Percentiles rank a stretch among this genome's conserved stretches.
phyloP scores from a whole-genome alignment of 108 stramenopile species.

The Asterionellopsis glacialis region DNA sequence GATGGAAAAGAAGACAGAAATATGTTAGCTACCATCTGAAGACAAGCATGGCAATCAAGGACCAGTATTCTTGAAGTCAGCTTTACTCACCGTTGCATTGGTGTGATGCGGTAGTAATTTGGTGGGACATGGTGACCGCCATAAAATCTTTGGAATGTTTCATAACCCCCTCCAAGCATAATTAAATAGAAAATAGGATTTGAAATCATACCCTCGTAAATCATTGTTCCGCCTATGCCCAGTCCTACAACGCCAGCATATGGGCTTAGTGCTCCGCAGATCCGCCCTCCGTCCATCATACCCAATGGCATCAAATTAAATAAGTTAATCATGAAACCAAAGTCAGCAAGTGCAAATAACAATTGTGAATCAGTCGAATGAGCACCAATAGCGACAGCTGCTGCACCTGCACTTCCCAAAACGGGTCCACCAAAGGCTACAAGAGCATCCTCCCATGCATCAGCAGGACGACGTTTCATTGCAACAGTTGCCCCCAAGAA shows the following conservation, averaged over 20 bases:
- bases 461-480: slow-evolving; percentile 74
- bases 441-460: slow-evolving; percentile 86
- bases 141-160: slow-evolving; percentile 77
- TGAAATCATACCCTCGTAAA: slow-evolving; percentile 59
- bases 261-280: slow-evolving; percentile 79
- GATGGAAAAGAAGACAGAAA: too few relatives aligned
- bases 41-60: too few relatives aligned
- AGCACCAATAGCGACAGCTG: slow-evolving; percentile 60
- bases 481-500: slow-evolving; percentile 89
- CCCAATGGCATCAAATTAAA: slow-evolving; percentile 92
- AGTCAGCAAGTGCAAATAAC: slow-evolving; percentile 87
- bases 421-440: slow-evolving; percentile 91
- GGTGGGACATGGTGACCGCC: slow-evolving; percentile 59
- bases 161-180: slow-evolving; percentile 72
- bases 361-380: slow-evolving; percentile 74
- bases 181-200: slow-evolving; percentile 93
- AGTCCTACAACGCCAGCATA: slow-evolving; percentile 78
- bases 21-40: too few relatives aligned
- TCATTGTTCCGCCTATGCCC: slow-evolving; percentile 66
- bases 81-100: slow-evolving; percentile 4
- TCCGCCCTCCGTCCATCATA: slow-evolving; percentile 88
- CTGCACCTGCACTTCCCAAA: slow-evolving; percentile 79
- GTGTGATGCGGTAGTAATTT: slow-evolving; percentile 70
- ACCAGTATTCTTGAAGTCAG: too few relatives aligned
- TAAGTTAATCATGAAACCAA: slow-evolving; percentile 94